Percentiles rank a stretch among this genome's conserved stretches.
Conservation (phyloP, 2,329 filamentous ascomycete species). For the Pyricularia pennisetigena region DNA sequence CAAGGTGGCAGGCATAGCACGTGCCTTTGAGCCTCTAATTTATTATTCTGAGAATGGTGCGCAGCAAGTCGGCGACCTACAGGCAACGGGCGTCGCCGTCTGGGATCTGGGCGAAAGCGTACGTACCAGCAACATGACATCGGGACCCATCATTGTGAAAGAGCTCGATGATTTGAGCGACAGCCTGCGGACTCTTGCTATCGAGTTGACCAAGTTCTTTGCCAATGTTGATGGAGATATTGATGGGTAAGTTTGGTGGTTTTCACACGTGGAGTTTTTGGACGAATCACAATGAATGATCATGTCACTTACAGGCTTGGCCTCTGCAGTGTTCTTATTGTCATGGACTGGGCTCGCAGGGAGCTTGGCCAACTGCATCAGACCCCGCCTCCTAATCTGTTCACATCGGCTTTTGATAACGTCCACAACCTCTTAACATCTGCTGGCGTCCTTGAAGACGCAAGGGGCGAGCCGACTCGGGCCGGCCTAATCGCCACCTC, state of each 20-base stretch:
- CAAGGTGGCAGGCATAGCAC: slow-evolving; percentile 81
- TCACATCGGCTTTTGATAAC: slow-evolving; percentile 71
- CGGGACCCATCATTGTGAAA: slow-evolving; percentile 73
- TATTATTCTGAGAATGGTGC: slow-evolving; percentile 90
- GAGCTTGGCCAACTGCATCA: slow-evolving; percentile 65
- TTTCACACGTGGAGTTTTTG: not conserved
- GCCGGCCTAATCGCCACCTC: slow-evolving; percentile 60
- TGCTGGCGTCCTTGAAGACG: slow-evolving; percentile 48
- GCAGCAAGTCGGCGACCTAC: slow-evolving; percentile 75
- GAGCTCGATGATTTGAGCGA: slow-evolving; percentile 82
- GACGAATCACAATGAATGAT: not conserved
- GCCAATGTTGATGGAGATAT: slow-evolving; percentile 89
- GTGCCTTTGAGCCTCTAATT: slow-evolving; percentile 87
- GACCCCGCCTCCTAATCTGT: slow-evolving; percentile 48
- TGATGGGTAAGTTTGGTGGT: slow-evolving; percentile 50
- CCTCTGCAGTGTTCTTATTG: slow-evolving; percentile 62
- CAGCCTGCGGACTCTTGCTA: slow-evolving; percentile 70
- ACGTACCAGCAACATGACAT: slow-evolving; percentile 81
- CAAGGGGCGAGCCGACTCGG: slow-evolving; percentile 48
- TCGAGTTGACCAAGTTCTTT: slow-evolving; percentile 87
- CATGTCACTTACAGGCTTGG: not conserved
- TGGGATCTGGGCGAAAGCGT: slow-evolving; percentile 93
- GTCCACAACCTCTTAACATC: slow-evolving; percentile 67
- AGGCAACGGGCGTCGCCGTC: slow-evolving; percentile 85
- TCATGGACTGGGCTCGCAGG: slow-evolving; percentile 92